Conservation (phyloP, 805 yeast species). For the Grigorovia yakushimaensis region DNA sequence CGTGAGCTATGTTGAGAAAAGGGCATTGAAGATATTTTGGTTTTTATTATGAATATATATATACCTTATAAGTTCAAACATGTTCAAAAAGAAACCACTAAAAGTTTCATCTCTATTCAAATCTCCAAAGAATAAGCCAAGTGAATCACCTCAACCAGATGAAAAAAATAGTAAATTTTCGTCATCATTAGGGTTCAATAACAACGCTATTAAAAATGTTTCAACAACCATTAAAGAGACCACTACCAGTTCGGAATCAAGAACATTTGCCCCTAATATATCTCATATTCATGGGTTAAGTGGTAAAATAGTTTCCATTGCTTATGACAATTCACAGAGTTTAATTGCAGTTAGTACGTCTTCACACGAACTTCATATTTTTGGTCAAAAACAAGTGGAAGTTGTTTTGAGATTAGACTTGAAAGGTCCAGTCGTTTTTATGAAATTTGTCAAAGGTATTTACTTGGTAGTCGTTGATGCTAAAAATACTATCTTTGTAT, state of each 20-base stretch:
- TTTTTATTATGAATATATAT: no score
- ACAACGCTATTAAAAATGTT: conserved; percentile 6
- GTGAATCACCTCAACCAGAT: background rate
- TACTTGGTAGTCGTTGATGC: conserved; percentile 68
- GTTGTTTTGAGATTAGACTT: conserved; percentile 48
- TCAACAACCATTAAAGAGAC: conserved; percentile 27
- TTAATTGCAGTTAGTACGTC: conserved; percentile 72
- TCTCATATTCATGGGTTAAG: conserved; percentile 44
- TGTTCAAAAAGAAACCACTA: conserved; percentile 29
- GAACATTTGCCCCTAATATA: conserved; percentile 26
- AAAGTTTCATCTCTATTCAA: conserved; percentile 30
- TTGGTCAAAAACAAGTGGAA: conserved; percentile 76
- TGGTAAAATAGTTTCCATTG: conserved; percentile 57
- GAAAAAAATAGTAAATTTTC: background rate
- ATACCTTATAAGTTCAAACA: no score
- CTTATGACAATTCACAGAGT: conserved; percentile 84
- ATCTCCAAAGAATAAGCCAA: conserved; percentile 6
- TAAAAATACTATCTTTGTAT: conserved; percentile 50
- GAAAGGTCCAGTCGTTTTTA: conserved; percentile 39
- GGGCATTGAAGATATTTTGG: background rate
- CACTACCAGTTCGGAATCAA: conserved; percentile 18
- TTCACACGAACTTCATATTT: conserved; percentile 61
- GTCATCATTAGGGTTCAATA: background rate
- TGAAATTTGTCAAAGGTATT: conserved; percentile 69
- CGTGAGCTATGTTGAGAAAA: background rate